Conservation (phyloP, 2,329 filamentous ascomycete species). For the Bipolaris sorokiniana region DNA sequence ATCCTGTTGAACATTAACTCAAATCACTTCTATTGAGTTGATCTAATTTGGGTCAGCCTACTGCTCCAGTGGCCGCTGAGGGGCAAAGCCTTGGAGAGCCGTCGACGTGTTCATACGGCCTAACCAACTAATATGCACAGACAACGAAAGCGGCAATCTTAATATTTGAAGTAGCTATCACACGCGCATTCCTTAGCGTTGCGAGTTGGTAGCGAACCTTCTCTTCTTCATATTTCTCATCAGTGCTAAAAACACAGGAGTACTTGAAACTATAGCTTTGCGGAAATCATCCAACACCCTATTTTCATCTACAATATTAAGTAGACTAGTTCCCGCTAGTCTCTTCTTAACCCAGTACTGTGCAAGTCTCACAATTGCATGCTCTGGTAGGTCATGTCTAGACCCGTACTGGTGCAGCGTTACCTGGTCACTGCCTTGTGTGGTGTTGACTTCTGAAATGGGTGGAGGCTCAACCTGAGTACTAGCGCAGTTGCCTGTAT, state of each 20-base stretch:
- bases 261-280: conserved; percentile 4
- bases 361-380: conserved; percentile 3
- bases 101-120: not conserved
- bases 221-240: conserved; percentile 6
- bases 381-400: not conserved
- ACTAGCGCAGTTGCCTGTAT: no score
- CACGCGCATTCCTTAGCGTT: not conserved
- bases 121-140: not conserved
- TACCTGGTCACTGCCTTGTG: no score
- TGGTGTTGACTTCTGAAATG: no score
- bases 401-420: not conserved
- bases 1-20: not conserved
- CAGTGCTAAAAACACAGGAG: conserved; percentile 1
- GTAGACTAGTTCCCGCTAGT: not conserved
- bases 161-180: not conserved
- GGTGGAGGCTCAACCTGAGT: no score
- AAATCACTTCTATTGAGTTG: not conserved
- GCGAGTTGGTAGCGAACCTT: conserved; percentile 13
- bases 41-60: not conserved
- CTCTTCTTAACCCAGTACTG: conserved; percentile 10
- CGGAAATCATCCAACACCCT: conserved; percentile 10
- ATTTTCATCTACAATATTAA: not conserved
- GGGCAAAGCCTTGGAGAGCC: not conserved
- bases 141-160: not conserved
- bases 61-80: not conserved